Base-by-base conservation (phyloP, 176 grass and related monocot species). In the Dendrocalamus sinicus region DNA sequence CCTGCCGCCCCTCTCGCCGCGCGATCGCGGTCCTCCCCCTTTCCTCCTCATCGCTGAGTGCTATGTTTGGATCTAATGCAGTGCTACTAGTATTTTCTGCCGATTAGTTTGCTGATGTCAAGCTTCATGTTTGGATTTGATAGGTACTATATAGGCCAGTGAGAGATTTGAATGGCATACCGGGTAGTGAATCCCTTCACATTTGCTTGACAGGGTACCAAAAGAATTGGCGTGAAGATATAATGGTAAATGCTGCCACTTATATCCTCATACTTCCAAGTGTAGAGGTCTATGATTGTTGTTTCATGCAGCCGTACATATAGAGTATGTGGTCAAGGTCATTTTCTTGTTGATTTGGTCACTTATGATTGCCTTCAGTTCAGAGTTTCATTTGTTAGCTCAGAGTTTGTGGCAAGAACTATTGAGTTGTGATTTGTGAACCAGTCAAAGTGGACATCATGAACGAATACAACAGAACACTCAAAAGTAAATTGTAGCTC, bases 171-270 rank as follows among this genome's bases (percentile, higher is more conserved):
- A 88, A 62, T 50, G 95, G 91, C 63, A 98, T 98, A 86, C 89
- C 91, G 4, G 95, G 95, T 16, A 89, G 89, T 63, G 69, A 89
- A 37, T 89, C 81, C 13, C 78, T 98, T 15, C 46, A 83, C 68
- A 95, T 98, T 87, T 95, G 87, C 84, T 76, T 98, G 73, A 98
- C 95, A 58, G 95, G 95, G 57, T 98, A 98, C 89, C 93, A 95
- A 75, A 98, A 89, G 73, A 80, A 89, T 75, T 65, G 78, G 58
- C 91, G 95, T 10, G 88, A 93, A 14, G 88, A 93, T 64, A 95
- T 98, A 65, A 93, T 95, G 95, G 95, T 98, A 93, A 68, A 60
- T 39, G 14, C 46, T 64, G 35, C 4, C n/a, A 19, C 67, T 63
- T 86, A 22, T 75, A 35, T 52, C 22, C 7, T 67, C 14, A 71